These are phyloP conservation scores for Fusarium lateritium DNA, from an alignment of 2,329 filamentous ascomycete species.

Conservation along the genomic window DNA sequence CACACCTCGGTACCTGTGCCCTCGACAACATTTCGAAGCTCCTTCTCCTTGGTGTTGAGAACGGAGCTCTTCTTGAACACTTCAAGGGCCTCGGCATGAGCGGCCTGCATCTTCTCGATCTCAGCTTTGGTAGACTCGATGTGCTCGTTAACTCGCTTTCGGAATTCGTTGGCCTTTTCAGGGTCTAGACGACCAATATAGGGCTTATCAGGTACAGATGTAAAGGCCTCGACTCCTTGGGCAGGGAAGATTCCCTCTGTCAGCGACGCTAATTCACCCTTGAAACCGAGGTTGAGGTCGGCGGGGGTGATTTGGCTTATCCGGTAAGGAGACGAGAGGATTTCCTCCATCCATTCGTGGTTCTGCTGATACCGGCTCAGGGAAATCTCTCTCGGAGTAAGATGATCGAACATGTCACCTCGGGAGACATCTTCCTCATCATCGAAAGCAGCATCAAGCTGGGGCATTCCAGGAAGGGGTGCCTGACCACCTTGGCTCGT, in stretches of 20 bases:
- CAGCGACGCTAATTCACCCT: constrained; percentile 84
- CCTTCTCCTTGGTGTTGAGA: constrained; percentile 81
- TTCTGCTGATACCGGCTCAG: constrained; percentile 91
- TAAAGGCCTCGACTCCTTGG: constrained; percentile 65
- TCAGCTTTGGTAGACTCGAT: constrained; percentile 82
- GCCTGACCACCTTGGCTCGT: constrained; percentile 58
- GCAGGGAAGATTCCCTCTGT: constrained; percentile 89
- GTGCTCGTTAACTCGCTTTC: constrained; percentile 80
- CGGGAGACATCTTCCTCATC: constrained; percentile 91
- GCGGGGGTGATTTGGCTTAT: constrained; percentile 88
- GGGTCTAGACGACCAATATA: constrained; percentile 76
- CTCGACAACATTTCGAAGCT: constrained; percentile 77
- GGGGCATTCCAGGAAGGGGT: constrained; percentile 57
- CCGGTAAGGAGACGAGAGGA: constrained; percentile 90
- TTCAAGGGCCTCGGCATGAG: constrained; percentile 82
- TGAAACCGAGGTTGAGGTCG: constrained; percentile 87
- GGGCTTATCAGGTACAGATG: constrained; percentile 67
- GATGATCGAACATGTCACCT: constrained; percentile 90
- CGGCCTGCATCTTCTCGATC: constrained; percentile 85
- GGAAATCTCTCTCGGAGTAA: constrained; percentile 92
- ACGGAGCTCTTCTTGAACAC: constrained; percentile 80
- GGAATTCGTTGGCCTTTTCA: constrained; percentile 87
- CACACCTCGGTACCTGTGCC: constrained; percentile 73
- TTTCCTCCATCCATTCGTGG: constrained; percentile 99
- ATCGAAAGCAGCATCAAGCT: constrained; percentile 70